These are phyloP conservation scores for Eimeria tenella DNA, from an alignment of 169 alveolate species.

Conservation along the genomic window DNA sequence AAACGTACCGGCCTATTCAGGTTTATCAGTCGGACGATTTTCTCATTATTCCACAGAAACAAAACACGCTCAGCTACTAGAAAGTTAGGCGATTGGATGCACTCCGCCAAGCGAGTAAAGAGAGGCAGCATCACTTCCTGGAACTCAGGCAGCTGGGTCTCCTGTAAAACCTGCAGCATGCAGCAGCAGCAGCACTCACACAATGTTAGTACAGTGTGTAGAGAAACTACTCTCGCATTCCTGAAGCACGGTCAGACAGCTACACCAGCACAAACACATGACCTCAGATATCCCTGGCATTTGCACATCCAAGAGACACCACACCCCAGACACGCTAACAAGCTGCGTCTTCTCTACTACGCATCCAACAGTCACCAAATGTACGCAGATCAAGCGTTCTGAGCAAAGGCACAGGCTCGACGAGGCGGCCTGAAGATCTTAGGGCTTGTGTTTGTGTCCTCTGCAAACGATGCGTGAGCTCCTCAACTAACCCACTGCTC, in stretches of 20 bases:
- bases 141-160: slow-evolving; percentile 91
- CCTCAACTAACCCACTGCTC: slow-evolving; percentile 7
- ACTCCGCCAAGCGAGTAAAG: slow-evolving; percentile 85
- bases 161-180: slow-evolving; percentile 77
- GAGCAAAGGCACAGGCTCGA: no score
- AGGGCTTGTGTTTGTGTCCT: no score
- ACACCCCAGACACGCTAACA: no score
- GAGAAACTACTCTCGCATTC: no score
- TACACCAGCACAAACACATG: neutral
- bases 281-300: no score
- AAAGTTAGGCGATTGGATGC: slow-evolving; percentile 83
- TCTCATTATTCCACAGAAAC: slow-evolving; percentile 94
- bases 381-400: no score
- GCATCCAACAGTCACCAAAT: neutral
- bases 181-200: slow-evolving; percentile 49
- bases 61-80: slow-evolving; percentile 95
- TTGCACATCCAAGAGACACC: no score
- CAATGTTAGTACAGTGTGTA: neutral
- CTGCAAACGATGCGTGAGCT: neutral
- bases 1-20: slow-evolving; percentile 83
- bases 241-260: neutral
- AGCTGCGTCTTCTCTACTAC: no score
- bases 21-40: slow-evolving; percentile 89
- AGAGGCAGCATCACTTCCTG: slow-evolving; percentile 87
- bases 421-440: no score